Evolutionary conservation across 208 protist species (phyloP).

Genomic region (Leishmania gerbilli): DNA sequence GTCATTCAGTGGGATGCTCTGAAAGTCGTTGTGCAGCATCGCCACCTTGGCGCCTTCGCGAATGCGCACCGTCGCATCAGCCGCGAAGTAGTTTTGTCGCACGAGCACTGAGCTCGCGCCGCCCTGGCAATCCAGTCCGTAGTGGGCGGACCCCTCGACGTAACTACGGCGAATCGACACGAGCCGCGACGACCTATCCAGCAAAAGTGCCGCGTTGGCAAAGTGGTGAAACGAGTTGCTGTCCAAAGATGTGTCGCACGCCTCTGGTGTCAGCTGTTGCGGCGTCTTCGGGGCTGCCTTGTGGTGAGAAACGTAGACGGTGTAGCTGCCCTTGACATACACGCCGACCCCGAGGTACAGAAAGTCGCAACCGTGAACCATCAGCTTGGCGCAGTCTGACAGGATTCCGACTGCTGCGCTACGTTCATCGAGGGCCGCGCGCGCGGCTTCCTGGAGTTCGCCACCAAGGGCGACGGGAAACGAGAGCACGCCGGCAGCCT

Average conservation of each 20-base stretch:
- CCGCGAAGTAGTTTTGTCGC: conserved; percentile 62
- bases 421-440: conserved; percentile 17
- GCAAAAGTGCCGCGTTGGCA: conserved; percentile 54
- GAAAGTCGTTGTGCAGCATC: conserved; percentile 71
- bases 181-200: conserved; percentile 54
- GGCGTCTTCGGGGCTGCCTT: conserved; percentile 4
- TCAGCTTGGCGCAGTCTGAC: conserved; percentile 42
- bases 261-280: conserved; percentile 12
- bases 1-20: conserved; percentile 57
- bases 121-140: conserved; percentile 71
- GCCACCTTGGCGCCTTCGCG: conserved; percentile 48
- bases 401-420: conserved; percentile 52
- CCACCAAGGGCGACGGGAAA: conserved; percentile 19
- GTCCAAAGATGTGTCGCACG: conserved; percentile 14
- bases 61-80: conserved; percentile 57
- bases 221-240: conserved; percentile 50
- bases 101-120: conserved; percentile 49
- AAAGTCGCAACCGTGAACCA: conserved; percentile 50
- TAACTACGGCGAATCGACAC: conserved; percentile 56
- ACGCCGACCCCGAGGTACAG: conserved; percentile 50
- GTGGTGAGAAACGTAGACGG: conserved; percentile 5
- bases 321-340: conserved; percentile 37
- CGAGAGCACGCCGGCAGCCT: neutral
- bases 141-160: conserved; percentile 74
- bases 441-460: conserved; percentile 17